Evolutionary conservation across 208 protist genomes (phyloP).

Genomic region (Tritrichomonas foetus): DNA sequence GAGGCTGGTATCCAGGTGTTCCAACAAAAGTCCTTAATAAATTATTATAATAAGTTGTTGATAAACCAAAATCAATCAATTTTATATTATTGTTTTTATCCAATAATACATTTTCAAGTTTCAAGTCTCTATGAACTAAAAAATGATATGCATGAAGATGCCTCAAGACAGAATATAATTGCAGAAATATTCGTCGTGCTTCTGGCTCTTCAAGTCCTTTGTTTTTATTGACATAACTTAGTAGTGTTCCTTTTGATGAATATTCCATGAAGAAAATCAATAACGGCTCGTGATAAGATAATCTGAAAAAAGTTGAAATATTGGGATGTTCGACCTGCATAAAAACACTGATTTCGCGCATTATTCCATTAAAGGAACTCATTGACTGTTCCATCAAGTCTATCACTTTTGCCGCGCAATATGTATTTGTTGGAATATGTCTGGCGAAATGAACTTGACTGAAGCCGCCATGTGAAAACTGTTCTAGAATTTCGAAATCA

Average conservation of each 20-base stretch:
- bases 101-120: constrained; percentile 38
- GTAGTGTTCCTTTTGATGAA: neutral
- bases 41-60: neutral
- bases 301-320: neutral
- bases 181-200: neutral
- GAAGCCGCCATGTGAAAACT: neutral
- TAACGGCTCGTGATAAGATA: neutral
- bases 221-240: neutral
- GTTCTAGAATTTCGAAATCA: constrained; percentile 3
- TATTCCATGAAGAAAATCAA: constrained; percentile 27
- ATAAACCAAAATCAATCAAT: constrained; percentile 37
- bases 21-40: neutral
- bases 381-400: neutral
- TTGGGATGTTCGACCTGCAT: constrained; percentile 1
- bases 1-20: neutral
- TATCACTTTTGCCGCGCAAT: neutral
- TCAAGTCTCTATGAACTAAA: neutral
- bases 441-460: neutral
- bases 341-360: constrained; percentile 36
- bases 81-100: neutral
- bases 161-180: neutral
- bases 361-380: neutral
- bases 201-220: neutral
- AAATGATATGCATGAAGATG: neutral
- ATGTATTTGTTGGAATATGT: neutral